These are phyloP conservation scores for Mycena sanguinolenta DNA, from an alignment of 768 basidiomycete genomes.

Conservation along the genomic window DNA sequence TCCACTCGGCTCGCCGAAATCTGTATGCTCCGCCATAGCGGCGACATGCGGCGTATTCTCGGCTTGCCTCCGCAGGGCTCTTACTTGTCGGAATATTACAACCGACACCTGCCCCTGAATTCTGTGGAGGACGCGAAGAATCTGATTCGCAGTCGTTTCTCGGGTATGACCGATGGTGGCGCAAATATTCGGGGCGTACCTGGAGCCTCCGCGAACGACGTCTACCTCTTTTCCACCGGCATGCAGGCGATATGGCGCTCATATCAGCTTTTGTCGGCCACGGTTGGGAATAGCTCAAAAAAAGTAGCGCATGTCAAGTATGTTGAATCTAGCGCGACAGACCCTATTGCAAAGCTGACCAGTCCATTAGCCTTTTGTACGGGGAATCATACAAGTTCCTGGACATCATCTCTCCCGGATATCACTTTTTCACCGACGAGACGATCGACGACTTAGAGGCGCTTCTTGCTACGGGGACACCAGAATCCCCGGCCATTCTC, in stretches of 20 bases:
- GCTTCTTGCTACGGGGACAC: slow-evolving; percentile 41
- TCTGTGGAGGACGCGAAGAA: slow-evolving; percentile 24
- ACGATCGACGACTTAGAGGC: slow-evolving; percentile 48
- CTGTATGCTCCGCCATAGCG: slow-evolving; percentile 56
- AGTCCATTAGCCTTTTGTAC: slow-evolving; percentile 59
- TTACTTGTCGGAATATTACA: slow-evolving; percentile 50
- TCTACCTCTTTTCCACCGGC: slow-evolving; percentile 63
- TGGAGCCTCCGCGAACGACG: slow-evolving; percentile 58
- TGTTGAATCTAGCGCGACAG: background rate
- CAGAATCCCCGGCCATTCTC: slow-evolving; percentile 48
- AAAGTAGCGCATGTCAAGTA: slow-evolving; percentile 52
- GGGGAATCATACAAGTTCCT: slow-evolving; percentile 67
- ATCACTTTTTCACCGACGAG: slow-evolving; percentile 61
- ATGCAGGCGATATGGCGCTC: slow-evolving; percentile 70
- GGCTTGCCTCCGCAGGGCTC: slow-evolving; percentile 53
- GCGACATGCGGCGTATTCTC: slow-evolving; percentile 57
- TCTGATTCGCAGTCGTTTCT: slow-evolving; percentile 20
- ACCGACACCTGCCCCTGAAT: slow-evolving; percentile 20
- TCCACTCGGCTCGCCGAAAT: slow-evolving; percentile 60
- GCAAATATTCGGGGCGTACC: slow-evolving; percentile 43
- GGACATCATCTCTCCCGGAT: slow-evolving; percentile 61
- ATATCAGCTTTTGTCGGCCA: slow-evolving; percentile 52
- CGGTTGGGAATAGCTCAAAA: slow-evolving; percentile 51
- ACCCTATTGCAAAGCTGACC: background rate
- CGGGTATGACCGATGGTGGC: slow-evolving; percentile 14